Evolutionary conservation across 768 basidiomycete genomes (phyloP).

Genomic region (Phaffia australis): DNA sequence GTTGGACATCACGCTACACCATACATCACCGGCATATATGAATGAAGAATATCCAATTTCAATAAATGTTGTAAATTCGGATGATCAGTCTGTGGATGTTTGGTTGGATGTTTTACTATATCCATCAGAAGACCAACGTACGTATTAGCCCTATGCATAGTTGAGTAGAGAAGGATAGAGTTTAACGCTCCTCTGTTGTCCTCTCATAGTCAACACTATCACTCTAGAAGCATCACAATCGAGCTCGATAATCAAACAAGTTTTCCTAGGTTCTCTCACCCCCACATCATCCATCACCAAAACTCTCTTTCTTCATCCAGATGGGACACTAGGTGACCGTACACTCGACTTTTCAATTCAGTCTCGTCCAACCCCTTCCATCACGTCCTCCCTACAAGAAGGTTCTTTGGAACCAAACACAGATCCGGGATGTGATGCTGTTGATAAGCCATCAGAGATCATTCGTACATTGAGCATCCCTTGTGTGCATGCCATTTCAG

Average conservation of each 20-base stretch:
- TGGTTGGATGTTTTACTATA: constrained; percentile 66
- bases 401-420: not conserved
- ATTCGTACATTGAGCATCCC: constrained; percentile 11
- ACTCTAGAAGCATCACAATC: constrained; percentile 54
- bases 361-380: constrained; percentile 5
- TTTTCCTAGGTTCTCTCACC: constrained; percentile 30
- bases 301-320: constrained; percentile 8
- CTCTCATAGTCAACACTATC: constrained; percentile 35
- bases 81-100: constrained; percentile 58
- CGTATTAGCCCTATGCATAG: not conserved
- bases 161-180: not conserved
- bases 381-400: not conserved
- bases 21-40: constrained; percentile 61
- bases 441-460: not conserved
- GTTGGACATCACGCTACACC: constrained; percentile 48
- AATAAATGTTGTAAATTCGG: constrained; percentile 59
- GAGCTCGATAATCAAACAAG: constrained; percentile 40
- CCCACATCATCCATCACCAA: constrained; percentile 20
- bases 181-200: not conserved
- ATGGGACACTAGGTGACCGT: constrained; percentile 8
- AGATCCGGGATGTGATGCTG: too few relatives aligned
- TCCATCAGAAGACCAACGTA: constrained; percentile 55
- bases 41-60: constrained; percentile 68
- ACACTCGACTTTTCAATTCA: constrained; percentile 22
- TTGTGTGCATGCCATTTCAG: constrained; percentile 12